These are phyloP conservation scores for Rhizopogon rudus DNA, from an alignment of 768 basidiomycete species.

Conservation along the genomic window DNA sequence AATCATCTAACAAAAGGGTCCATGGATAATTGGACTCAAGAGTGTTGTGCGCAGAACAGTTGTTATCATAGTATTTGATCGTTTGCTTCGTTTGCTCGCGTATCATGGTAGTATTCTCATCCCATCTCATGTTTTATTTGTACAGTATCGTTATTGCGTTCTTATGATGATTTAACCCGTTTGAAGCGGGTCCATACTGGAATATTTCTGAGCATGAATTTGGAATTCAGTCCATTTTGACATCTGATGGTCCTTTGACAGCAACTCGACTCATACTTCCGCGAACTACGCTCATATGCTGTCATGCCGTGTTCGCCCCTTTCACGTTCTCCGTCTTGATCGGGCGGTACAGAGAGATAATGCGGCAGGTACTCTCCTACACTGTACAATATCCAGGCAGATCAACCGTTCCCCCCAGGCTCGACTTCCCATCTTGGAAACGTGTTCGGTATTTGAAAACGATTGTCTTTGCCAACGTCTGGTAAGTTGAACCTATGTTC, in stretches of 20 bases:
- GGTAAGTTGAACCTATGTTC: no score
- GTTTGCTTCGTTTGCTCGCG: background rate
- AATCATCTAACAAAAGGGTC: slow-evolving; percentile 18
- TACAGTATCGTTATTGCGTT: slow-evolving; percentile 23
- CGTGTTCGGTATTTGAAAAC: no score
- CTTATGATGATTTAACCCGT: background rate
- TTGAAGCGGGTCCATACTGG: background rate
- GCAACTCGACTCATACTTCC: background rate
- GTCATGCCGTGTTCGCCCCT: slow-evolving; percentile 1
- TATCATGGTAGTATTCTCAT: no score
- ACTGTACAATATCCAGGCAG: no score
- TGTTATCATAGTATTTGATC: background rate
- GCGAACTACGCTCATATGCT: background rate
- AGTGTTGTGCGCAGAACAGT: background rate
- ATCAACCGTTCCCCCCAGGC: no score
- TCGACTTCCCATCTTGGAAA: no score
- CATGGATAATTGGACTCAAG: slow-evolving; percentile 6
- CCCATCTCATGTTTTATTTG: slow-evolving; percentile 10
- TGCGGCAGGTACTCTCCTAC: slow-evolving; percentile 4
- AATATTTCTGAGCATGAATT: background rate
- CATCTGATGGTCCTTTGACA: no score
- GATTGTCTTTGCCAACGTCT: no score
- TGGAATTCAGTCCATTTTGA: no score
- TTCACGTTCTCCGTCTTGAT: background rate
- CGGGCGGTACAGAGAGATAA: slow-evolving; percentile 6